Evolutionary conservation across 1,139 yeast species (phyloP), one percentile per base, ranked within the genome.

Genomic region (Magnusiomyces suaveolens): DNA sequence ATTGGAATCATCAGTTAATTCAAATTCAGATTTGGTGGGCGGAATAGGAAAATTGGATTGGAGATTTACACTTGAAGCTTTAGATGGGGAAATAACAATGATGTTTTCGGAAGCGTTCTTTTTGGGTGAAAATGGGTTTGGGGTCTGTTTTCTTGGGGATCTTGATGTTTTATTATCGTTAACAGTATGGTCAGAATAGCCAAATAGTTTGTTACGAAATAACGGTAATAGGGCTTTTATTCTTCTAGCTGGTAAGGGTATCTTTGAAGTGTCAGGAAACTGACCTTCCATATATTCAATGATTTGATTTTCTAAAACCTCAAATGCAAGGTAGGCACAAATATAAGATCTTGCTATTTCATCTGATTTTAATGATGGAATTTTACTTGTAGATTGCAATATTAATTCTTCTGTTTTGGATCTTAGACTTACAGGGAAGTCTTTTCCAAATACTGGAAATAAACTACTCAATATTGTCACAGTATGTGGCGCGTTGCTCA

Each of bases 291-390:
- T 48, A 20, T 8, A n/a, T 3, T 39, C 51, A 24, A 23, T 33
- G 25, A 63, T 54, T 1, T 59, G 55, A 16, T 62, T 53, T n/a
- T 50, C 54, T 20, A 64, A 58, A 48, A 54, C 51, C 52, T 68
- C 71, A 21, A 62, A 58, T 2, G 73, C 72, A 38, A 69, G 50
- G 14, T 62, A 64, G 16, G 66, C 65, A 57, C 72, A 66, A 3
- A 69, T 39, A 36, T 61, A 60, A 18, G 59, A 47, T 4, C 72
- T 56, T 1, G 72, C 72, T 1, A 67, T 60, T 52, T 69, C 71
- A 52, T 68, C 70, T 1, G 70, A 64, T 32, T 63, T 62, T 46
- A 69, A 54, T 2, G 56, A 53, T 12, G 53, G 36, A 39, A 63
- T 54, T 43, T 56, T 56, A 36, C 33, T 44, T 33, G 47, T 43